phyloP scores from a whole-genome alignment of 192 early-diverging fungal genomes.

The Backusella circina region DNA sequence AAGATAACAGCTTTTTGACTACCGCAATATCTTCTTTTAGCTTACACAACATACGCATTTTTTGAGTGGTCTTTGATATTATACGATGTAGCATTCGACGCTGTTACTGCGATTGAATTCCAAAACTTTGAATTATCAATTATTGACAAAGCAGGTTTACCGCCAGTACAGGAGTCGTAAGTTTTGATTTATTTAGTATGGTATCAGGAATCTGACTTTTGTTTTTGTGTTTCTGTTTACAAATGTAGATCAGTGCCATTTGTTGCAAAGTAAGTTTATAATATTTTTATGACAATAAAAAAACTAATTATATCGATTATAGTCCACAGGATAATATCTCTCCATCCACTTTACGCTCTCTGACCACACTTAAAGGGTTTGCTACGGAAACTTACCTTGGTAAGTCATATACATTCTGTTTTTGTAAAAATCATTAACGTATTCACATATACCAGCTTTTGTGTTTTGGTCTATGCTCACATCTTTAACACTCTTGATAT shows the following conservation, averaged over 20 bases:
- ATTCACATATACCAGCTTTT: slow-evolving; percentile 46
- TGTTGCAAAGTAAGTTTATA: background rate
- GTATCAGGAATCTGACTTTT: background rate
- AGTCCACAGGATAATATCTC: slow-evolving; percentile 24
- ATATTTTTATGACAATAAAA: background rate
- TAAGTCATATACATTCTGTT: slow-evolving; percentile 22
- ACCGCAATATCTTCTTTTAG: slow-evolving; percentile 19
- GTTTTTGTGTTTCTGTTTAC: slow-evolving; percentile 1
- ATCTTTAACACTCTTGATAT: slow-evolving; percentile 57
- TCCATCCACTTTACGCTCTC: slow-evolving; percentile 2
- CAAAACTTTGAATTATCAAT: slow-evolving; percentile 46
- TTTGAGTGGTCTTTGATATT: slow-evolving; percentile 82
- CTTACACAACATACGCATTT: slow-evolving; percentile 78
- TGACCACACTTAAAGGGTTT: slow-evolving; percentile 34
- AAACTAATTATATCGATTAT: background rate
- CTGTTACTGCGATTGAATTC: slow-evolving; percentile 70
- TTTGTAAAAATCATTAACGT: background rate
- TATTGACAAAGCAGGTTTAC: slow-evolving; percentile 32
- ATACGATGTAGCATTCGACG: slow-evolving; percentile 76
- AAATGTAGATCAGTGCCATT: background rate
- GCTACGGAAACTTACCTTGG: slow-evolving; percentile 64
- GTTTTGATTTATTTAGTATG: background rate
- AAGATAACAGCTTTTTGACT: background rate
- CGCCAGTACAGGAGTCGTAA: background rate
- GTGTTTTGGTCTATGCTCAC: slow-evolving; percentile 84